These are phyloP conservation scores for Thraustotheca clavata DNA, from an alignment of 352 stramenopile genomes.

Conservation along the genomic window DNA sequence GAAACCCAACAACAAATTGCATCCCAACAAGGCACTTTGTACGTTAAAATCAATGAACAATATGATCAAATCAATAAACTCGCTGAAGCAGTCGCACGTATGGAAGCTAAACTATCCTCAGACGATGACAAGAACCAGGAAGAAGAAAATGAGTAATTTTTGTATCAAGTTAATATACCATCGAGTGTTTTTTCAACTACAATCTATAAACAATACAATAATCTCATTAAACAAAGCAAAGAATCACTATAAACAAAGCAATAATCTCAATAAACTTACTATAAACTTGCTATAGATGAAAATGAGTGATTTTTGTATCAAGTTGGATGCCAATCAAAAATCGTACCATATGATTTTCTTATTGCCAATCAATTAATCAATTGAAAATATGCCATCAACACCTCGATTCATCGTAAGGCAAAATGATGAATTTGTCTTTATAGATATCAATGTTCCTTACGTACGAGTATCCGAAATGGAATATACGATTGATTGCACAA, in stretches of 20 bases:
- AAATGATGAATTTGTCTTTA: conserved; percentile 69
- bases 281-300: too few species aligned
- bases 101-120: conserved; percentile 57
- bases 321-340: too few species aligned
- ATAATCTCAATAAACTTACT: too few species aligned
- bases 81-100: conserved; percentile 59
- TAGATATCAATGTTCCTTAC: conserved; percentile 85
- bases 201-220: too few species aligned
- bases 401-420: conserved; percentile 80
- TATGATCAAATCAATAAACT: conserved; percentile 67
- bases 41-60: conserved; percentile 51
- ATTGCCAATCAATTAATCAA: too few species aligned
- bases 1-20: conserved; percentile 77
- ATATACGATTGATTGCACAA: conserved; percentile 81
- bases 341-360: too few species aligned
- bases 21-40: conserved; percentile 63
- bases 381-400: conserved; percentile 67
- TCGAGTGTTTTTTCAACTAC: not conserved
- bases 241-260: too few species aligned
- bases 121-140: conserved; percentile 28
- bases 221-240: too few species aligned
- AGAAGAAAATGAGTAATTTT: not conserved
- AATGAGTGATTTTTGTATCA: too few species aligned
- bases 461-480: conserved; percentile 89
- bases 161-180: not conserved